Base-by-base conservation (phyloP, 306 rosid genomes). In the Abrus pulchellus region DNA sequence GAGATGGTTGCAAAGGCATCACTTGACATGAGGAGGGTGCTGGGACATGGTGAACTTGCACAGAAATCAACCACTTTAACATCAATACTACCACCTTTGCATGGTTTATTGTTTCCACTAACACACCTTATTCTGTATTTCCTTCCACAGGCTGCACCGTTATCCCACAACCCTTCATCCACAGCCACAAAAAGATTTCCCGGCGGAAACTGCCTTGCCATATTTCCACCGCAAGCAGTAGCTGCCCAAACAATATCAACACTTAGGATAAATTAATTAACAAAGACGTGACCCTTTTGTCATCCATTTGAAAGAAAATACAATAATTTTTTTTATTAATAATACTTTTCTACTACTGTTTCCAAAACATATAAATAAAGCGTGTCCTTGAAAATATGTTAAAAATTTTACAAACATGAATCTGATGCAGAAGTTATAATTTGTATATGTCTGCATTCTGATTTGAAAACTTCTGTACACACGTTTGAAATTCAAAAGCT, bases 61-160 rank as follows among this genome's bases (percentile, higher is more conserved):
- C 97, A 91, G 1, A 80, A 78, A 81, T 93, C 89, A n/a, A 93
- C 96, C 13, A 93, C 90, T 50, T 83, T 83, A 13, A 91, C 96
- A 1, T 88, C 92, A 28, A 93, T 77, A 7, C 73, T 84, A 9
- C 79, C 89, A 32, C 82, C 77, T 72, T 87, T 93, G 87, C 97
- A 93, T n/a, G 97, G 91, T 12, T 70, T 86, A 1, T 77, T 82
- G 5, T 78, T 57, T 9, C 97, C 93, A 82, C 95, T 92, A 55
- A 92, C 55, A 33, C 97, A 93, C 54, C 94, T 77, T 59, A 89
- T 10, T 83, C 87, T 85, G 85, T 90, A 93, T n/a, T 90, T 67
- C 72, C 96, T 82, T 40, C 96, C 97, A 69, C 96, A 89, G 0
- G 97, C 92, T 1, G 93, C 97, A 0, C 97, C 97, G 11, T 92